Base-by-base conservation (phyloP, 495 filamentous ascomycete species). In the Echria macrotheca region DNA sequence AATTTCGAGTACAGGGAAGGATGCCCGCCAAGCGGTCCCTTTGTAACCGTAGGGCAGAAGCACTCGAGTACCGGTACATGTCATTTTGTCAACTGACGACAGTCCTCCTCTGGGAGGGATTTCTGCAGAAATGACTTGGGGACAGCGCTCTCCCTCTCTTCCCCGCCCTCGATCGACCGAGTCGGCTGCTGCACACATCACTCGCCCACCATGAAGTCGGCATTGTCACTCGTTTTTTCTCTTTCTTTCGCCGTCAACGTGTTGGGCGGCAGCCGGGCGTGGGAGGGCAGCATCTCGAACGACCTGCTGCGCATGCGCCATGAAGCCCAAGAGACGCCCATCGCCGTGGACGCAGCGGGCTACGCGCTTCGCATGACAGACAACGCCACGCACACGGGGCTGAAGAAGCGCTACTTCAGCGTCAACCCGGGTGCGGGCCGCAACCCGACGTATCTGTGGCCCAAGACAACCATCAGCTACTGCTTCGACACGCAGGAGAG, bases 381-480 rank as follows among this genome's bases (percentile, higher is more conserved):
- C 44, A 36, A 47, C 18, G 44, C 26, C 12, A 36, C 25, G 10
- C 26, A 43, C 15, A 15, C 40, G 11, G 8, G 10, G 10, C 31
- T 47, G 8, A 14, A 7, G 26, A 48, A 48, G 45, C 32, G 50
- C 3, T 53, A 47, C 44, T 32, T 41, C 7, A 21, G 28, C 12
- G 31, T 53, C 32, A 28, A 47, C 15, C 50, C 31, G 2, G 35
- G 14, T 5, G 40, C 21, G 3, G 47, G 37, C 37, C 14, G 4
- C 19, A 2, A n/a, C 8, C 32, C 15, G 28, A 5, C n/a, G 5
- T 40, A 48, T 5, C 4, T 37, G 7, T 53, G 50, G 50, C 50
- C 43, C n/a, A 35, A 53, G 17, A 35, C 22, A 1, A 26, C 26
- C 18, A 48, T 53, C 28, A 15, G 44, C 36, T 53, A 53, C 44